Evolutionary conservation across 139 green algal genomes (phyloP).

Genomic region (Chara braunii): DNA sequence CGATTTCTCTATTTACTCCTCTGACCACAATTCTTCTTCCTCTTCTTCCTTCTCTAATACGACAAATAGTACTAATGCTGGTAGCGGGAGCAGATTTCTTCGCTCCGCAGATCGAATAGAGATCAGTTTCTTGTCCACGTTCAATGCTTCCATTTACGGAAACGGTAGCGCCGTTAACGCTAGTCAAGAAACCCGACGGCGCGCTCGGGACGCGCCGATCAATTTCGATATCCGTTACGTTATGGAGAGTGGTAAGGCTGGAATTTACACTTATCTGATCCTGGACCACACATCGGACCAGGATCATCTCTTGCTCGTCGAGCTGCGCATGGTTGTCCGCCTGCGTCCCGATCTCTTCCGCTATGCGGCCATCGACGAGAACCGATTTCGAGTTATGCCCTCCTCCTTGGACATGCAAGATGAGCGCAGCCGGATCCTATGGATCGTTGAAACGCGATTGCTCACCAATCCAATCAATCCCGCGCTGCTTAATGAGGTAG

Average conservation of each 20-base stretch:
- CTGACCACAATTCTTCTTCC: not conserved
- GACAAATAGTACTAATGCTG: not conserved
- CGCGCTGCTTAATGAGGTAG: not conserved
- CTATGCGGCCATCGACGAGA: slow-evolving; percentile 1
- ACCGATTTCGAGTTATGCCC: slow-evolving; percentile 4
- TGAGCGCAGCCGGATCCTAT: not conserved
- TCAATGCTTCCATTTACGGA: too few relatives aligned
- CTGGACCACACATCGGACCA: too few relatives aligned
- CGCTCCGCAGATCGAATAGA: too few relatives aligned
- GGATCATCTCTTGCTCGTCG: too few relatives aligned
- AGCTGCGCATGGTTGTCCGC: slow-evolving; percentile 8
- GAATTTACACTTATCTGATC: too few relatives aligned
- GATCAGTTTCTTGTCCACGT: too few relatives aligned
- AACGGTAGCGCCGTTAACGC: too few relatives aligned
- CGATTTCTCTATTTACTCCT: not conserved
- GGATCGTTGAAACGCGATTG: not conserved
- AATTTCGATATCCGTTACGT: too few relatives aligned
- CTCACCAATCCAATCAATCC: not conserved
- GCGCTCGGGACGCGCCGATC: too few relatives aligned
- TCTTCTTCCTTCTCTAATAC: not conserved
- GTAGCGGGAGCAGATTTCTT: not conserved
- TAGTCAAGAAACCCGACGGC: too few relatives aligned
- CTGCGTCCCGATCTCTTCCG: slow-evolving; percentile 2
- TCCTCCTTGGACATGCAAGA: not conserved
- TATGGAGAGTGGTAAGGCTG: too few relatives aligned